Base-by-base conservation (phyloP, 176 grass and related monocot genomes). In the Oryza brachyantha region DNA sequence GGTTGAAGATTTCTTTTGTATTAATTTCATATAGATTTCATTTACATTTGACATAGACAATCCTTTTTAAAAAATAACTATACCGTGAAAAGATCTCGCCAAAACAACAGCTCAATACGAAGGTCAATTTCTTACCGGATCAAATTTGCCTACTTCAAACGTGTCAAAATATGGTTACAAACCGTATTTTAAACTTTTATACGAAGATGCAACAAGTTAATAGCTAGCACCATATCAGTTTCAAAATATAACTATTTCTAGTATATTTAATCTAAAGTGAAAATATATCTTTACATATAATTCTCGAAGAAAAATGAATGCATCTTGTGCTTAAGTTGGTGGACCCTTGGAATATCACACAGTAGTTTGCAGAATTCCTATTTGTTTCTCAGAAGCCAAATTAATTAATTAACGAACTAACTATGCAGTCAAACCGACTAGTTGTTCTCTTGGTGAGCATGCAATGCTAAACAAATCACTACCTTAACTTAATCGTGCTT, bases 401-500 rank as follows among this genome's bases (percentile, higher is more conserved):
- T 52, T 21, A 52, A 52, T 52, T 52, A 52, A 52, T 52, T 52
- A 52, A 52, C 21, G 14, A 46, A 14, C 41, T 46, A 46, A 21
- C 48, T 21, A 52, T 24, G 21, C n/a, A 57, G n/a, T 57, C 52
- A 57, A 57, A 57, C 21, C 8, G n/a, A 24, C 24, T 24, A 24
- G 9, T 28, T 68, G 24, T 48, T 42, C 35, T 7, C 34, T 35
- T 5, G 35, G 35, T 4, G 21, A 29, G 59, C 13, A 45, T 31
- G 26, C 42, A 29, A 31, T 42, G 75, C 31, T 25, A 78, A 8
- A 84, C 70, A 80, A 84, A 64, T 43, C 14, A 42, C 76, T 35
- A n/a, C 25, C 50, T 63, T 63, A 70, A 84, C 70, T 12, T 75
- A 70, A 70, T 79, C 41, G 64, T 80, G 54, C 16, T 55, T 88